These are phyloP conservation scores for Acer negundo DNA, from an alignment of 345 rosid genomes.

Conservation along the genomic window DNA sequence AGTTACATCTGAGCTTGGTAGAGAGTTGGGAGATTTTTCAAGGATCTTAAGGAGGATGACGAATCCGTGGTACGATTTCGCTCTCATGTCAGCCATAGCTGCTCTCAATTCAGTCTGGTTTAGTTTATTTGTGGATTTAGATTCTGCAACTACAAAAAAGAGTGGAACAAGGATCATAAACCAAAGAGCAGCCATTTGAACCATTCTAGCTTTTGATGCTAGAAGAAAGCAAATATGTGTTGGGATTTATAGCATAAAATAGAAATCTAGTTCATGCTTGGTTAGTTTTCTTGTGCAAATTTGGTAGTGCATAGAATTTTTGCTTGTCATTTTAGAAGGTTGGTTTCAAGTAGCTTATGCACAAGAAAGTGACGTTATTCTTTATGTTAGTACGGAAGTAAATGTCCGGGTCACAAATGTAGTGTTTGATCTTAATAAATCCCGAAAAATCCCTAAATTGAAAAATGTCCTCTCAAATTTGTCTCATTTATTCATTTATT, in stretches of 20 bases:
- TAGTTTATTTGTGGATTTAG: slow-evolving; percentile 19
- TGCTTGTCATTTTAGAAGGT: neutral
- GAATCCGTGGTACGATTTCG: slow-evolving; percentile 40
- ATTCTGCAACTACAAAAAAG: slow-evolving; percentile 11
- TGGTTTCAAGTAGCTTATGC: slow-evolving; percentile 11
- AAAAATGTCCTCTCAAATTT: too few relatives aligned
- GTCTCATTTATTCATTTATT: neutral
- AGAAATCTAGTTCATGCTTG: neutral
- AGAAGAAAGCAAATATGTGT: neutral
- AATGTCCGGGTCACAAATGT: too few relatives aligned
- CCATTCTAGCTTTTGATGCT: neutral
- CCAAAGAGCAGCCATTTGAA: slow-evolving; percentile 27
- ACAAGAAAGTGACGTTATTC: neutral
- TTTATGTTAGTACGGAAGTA: too few relatives aligned
- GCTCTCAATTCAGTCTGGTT: slow-evolving; percentile 35
- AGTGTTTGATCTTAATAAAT: too few relatives aligned
- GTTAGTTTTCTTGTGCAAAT: neutral
- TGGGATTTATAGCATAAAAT: neutral
- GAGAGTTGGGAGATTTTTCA: neutral
- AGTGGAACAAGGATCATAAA: slow-evolving; percentile 32
- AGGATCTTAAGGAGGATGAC: slow-evolving; percentile 47
- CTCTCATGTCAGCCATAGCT: slow-evolving; percentile 42
- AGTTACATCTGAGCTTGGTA: slow-evolving; percentile 27
- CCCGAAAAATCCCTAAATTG: too few relatives aligned
- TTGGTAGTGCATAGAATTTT: neutral